A percentile compares a stretch with the other conserved stretches of the same genome.
These are phyloP conservation scores for Lepiota brunneoincarnata DNA, from an alignment of 768 basidiomycete species.

Conservation along the genomic window DNA sequence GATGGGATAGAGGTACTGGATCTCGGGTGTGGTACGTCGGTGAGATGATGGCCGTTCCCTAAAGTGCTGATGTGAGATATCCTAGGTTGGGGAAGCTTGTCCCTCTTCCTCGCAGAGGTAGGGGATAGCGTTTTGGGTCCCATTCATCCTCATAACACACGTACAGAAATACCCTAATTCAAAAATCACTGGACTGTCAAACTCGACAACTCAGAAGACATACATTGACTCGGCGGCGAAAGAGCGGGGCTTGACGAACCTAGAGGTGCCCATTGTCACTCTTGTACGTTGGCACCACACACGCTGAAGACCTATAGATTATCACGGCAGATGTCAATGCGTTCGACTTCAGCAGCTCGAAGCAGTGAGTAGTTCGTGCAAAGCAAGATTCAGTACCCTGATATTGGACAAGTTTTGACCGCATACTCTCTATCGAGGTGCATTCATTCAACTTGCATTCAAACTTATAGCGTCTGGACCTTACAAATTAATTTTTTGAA, in stretches of 20 bases:
- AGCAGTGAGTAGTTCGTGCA: slow-evolving; percentile 30
- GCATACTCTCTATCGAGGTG: slow-evolving; percentile 70
- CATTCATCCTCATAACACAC: background rate
- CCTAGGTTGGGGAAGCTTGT: slow-evolving; percentile 69
- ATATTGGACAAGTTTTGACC: slow-evolving; percentile 53
- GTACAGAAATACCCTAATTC: slow-evolving; percentile 65
- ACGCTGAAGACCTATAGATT: slow-evolving; percentile 31
- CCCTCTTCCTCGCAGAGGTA: slow-evolving; percentile 62
- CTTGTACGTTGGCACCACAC: background rate
- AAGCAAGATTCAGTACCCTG: background rate
- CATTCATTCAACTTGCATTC: no score
- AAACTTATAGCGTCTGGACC: background rate
- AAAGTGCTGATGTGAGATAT: background rate
- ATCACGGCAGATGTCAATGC: slow-evolving; percentile 69
- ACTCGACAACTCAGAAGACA: slow-evolving; percentile 66
- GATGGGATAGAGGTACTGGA: slow-evolving; percentile 66
- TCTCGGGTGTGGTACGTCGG: slow-evolving; percentile 56
- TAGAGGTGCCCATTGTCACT: slow-evolving; percentile 36
- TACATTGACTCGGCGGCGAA: slow-evolving; percentile 54
- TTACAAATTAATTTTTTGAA: background rate
- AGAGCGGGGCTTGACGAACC: slow-evolving; percentile 46
- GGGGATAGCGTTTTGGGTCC: background rate
- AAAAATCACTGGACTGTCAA: slow-evolving; percentile 60
- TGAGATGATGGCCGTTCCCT: background rate
- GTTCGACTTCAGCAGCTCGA: slow-evolving; percentile 51